phyloP scores from a whole-genome alignment of 148 eudicot genomes.

The Camellia sinensis region DNA sequence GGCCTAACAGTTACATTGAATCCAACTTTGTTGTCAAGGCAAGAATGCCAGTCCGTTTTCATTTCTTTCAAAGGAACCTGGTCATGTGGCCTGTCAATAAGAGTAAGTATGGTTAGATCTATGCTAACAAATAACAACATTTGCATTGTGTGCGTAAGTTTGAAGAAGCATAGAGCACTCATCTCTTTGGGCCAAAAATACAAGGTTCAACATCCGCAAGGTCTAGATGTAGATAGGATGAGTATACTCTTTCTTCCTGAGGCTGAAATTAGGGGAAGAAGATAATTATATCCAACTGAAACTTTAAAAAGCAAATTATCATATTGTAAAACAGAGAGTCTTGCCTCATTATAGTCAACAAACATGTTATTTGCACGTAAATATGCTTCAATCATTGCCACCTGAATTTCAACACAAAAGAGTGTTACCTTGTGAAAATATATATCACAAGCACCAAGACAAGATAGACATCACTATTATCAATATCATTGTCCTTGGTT shows the following conservation, averaged over 20 bases:
- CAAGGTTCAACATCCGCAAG: constrained; percentile 59
- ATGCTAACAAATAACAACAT: constrained; percentile 2
- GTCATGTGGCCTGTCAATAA: constrained; percentile 57
- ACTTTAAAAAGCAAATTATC: neutral
- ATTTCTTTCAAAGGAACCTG: constrained; percentile 60
- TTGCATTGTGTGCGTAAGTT: neutral
- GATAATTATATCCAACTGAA: neutral
- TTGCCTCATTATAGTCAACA: constrained; percentile 60
- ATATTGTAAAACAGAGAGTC: neutral
- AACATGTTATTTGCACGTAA: constrained; percentile 65
- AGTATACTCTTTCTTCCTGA: constrained; percentile 50
- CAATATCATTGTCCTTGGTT: neutral
- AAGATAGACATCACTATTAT: neutral
- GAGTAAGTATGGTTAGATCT: neutral
- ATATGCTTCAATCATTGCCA: constrained; percentile 68
- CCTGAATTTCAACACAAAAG: constrained; percentile 30
- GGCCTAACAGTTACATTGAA: constrained; percentile 44
- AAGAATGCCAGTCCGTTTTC: constrained; percentile 68
- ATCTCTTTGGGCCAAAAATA: constrained; percentile 70
- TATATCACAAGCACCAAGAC: constrained; percentile 2
- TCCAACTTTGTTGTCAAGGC: constrained; percentile 61
- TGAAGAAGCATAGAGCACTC: neutral
- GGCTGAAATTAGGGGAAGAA: constrained; percentile 33
- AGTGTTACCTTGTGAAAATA: neutral
- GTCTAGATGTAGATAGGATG: constrained; percentile 49